A percentile compares a stretch with the other conserved stretches of the same genome.
Evolutionary conservation across 805 yeast species (phyloP).

Genomic region (Wickerhamiella alocasiicola): DNA sequence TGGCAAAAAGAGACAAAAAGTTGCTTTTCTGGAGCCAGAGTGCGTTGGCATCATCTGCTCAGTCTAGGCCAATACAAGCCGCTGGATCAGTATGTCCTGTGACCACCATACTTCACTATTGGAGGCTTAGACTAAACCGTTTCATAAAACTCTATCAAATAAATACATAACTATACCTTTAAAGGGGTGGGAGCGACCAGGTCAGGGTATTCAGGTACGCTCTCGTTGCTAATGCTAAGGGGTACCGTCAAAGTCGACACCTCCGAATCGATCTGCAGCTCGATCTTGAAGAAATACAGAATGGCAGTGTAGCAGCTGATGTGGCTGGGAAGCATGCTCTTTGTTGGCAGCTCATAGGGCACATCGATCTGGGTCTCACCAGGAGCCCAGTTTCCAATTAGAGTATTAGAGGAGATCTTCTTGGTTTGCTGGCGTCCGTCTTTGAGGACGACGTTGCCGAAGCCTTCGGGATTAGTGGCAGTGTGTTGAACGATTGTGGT

Average conservation of each 20-base stretch:
- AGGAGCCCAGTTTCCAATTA: conserved; percentile 7
- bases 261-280: not conserved
- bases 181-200: not conserved
- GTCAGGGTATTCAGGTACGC: conserved; percentile 3
- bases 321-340: conserved; percentile 6
- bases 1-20: too few species aligned
- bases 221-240: conserved; percentile 1
- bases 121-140: too few species aligned
- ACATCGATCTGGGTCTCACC: conserved; percentile 5
- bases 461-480: conserved; percentile 7
- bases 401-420: not conserved
- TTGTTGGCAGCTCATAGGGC: conserved; percentile 9
- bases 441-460: conserved; percentile 4
- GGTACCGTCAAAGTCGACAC: conserved; percentile 8
- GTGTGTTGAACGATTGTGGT: conserved; percentile 6
- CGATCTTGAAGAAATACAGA: conserved; percentile 7
- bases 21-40: too few species aligned
- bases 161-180: conserved; percentile 1
- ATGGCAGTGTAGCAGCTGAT: conserved; percentile 12
- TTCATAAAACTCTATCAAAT: too few species aligned
- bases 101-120: too few species aligned
- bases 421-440: not conserved
- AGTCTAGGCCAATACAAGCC: too few species aligned
- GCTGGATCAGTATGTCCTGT: too few species aligned
- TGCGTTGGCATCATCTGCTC: too few species aligned